Evolutionary conservation across 305 asterid species (phyloP).

Genomic region (Galium porrigens): DNA sequence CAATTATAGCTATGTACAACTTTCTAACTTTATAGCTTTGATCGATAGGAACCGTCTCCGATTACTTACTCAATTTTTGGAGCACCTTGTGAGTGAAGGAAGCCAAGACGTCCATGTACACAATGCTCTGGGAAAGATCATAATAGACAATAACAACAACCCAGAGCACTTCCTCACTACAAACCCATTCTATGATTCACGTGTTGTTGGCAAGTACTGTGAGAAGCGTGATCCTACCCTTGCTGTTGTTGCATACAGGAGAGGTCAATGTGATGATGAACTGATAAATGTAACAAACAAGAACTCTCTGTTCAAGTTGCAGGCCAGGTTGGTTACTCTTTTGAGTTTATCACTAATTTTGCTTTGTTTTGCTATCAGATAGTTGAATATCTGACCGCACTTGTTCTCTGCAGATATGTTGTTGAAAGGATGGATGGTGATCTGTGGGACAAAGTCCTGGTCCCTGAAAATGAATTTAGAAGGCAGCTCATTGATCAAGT

Average conservation of each 20-base stretch:
- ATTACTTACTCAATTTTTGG: slow-evolving; percentile 88
- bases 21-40: slow-evolving; percentile 16
- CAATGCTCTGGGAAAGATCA: slow-evolving; percentile 95
- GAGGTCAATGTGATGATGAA: slow-evolving; percentile 97
- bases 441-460: slow-evolving; percentile 91
- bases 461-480: slow-evolving; percentile 92
- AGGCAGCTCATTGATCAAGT: slow-evolving; percentile 98
- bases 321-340: slow-evolving; percentile 60
- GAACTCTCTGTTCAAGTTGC: slow-evolving; percentile 90
- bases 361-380: slow-evolving; percentile 2
- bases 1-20: neutral
- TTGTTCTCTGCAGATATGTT: slow-evolving; percentile 50
- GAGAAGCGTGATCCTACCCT: slow-evolving; percentile 99
- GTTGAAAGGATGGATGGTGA: slow-evolving; percentile 98
- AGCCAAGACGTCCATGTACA: slow-evolving; percentile 99
- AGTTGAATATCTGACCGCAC: slow-evolving; percentile 15
- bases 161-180: slow-evolving; percentile 98
- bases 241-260: slow-evolving; percentile 97
- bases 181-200: slow-evolving; percentile 94
- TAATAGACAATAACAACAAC: slow-evolving; percentile 91
- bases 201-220: slow-evolving; percentile 96
- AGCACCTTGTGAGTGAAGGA: slow-evolving; percentile 99
- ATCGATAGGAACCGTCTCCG: slow-evolving; percentile 88
- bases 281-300: slow-evolving; percentile 87
- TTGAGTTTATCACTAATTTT: slow-evolving; percentile 11